Percentiles rank a stretch among this genome's conserved stretches.
phyloP scores from a whole-genome alignment of 106 monocot genomes.

The Allium sativum region DNA sequence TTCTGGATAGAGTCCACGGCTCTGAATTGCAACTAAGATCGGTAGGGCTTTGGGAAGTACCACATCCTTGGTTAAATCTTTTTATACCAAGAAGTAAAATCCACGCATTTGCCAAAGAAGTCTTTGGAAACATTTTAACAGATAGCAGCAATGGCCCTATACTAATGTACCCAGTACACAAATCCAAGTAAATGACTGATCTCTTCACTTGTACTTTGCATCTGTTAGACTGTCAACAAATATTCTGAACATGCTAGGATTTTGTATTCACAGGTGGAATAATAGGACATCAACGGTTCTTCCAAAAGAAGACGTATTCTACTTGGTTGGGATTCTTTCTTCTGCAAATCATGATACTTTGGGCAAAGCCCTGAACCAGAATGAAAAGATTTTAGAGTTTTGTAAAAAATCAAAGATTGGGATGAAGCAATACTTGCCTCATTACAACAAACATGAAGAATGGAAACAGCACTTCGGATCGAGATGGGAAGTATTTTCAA shows the following conservation, averaged over 20 bases:
- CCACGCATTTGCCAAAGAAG: constrained; percentile 42
- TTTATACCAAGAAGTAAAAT: constrained; percentile 57
- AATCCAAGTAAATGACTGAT: constrained; percentile 50
- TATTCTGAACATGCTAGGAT: neutral
- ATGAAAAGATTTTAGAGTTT: constrained; percentile 40
- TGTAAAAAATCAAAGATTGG: constrained; percentile 32
- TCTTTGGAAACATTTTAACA: constrained; percentile 70
- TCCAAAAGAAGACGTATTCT: constrained; percentile 34
- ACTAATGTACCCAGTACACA: constrained; percentile 80
- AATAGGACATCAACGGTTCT: constrained; percentile 11
- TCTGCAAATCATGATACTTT: constrained; percentile 33
- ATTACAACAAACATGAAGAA: constrained; percentile 53
- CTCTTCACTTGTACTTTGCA: neutral
- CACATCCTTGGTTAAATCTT: constrained; percentile 93
- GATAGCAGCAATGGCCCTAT: constrained; percentile 88
- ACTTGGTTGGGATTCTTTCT: constrained; percentile 69
- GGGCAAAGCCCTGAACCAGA: constrained; percentile 24
- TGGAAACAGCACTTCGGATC: constrained; percentile 75
- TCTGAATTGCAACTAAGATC: constrained; percentile 61
- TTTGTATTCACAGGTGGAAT: constrained; percentile 10
- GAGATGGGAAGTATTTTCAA: constrained; percentile 48
- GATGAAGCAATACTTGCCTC: constrained; percentile 74
- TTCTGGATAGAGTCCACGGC: constrained; percentile 75
- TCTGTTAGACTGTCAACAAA: neutral
- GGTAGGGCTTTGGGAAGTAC: constrained; percentile 79